Evolutionary conservation across 805 yeast genomes (phyloP), one percentile per base, ranked within the genome.

Genomic region (Candida methanosorbosa): DNA sequence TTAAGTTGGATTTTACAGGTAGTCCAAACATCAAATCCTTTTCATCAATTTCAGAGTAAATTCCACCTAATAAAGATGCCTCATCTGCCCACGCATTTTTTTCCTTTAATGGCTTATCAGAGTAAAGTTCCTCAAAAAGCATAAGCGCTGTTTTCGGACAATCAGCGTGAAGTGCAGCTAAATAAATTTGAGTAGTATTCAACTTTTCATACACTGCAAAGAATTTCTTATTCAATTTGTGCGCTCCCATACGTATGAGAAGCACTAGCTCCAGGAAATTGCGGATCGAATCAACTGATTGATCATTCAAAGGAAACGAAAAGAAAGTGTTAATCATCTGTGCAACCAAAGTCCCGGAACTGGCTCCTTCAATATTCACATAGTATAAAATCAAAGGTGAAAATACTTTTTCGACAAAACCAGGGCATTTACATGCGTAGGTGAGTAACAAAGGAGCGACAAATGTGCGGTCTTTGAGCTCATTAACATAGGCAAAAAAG

Each of bases 21-120:
- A 83, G 54, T 0, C 94, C 94, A 43, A 67, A 66, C 5, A 72
- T 50, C 27, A 83, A 54, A 50, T 86, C 95, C 3, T 64, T 58
- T 37, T 81, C 86, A 33, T 70, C 75, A 3, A 86, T 59, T 0
- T 65, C 49, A 5, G 62, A 59, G 50, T 78, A 83, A 2, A 81
- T 60, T 1, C 38, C 29, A 4, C 55, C 35, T 18, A 64, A 36
- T 28, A 52, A 43, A 1, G 35, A 35, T 27, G 38, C 38, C 16
- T 50, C 48, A 14, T 40, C 35, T 2, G 29, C 32, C 54, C 47
- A 45, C 2, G 21, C 17, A 4, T 20, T 7, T 9, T 18, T 20
- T 5, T 33, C 40, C 13, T 17, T 12, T 18, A 16, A 32, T 14
- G 29, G 21, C n/a, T 32, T 25, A 14, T 49, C 50, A 13, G 42